Evolutionary conservation across 129 eudicot species (phyloP), one percentile per base, ranked within the genome.

Genomic region (Lonicera japonica): DNA sequence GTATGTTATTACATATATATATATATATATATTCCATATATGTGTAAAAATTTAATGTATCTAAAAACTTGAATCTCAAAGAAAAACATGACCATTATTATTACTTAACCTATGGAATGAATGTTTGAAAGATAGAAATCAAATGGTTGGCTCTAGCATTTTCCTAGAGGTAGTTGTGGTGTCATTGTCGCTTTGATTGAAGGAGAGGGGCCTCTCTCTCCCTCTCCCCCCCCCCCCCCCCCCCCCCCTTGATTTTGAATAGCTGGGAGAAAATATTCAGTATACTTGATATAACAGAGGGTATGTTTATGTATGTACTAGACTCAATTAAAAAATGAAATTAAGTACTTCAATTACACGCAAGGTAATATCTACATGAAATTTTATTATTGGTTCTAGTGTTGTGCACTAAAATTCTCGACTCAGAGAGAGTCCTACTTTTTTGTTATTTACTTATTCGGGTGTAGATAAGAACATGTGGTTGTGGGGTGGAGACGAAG

Each of bases 101-200:
- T 4, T 14, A 8, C 50, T 43, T 10, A 11, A 43, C 5, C 5
- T 10, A 43, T 43, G 50, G 13, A 14, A 14, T 10, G 50, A 29
- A 29, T n/a, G n/a, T n/a, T n/a, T n/a, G n/a, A n/a, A n/a, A n/a
- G n/a, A n/a, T n/a, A 29, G 36, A 29, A 29, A 29, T 2, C 36
- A 6, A 29, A 29, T 29, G 36, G 36, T 29, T 29, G n/a, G n/a
- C 36, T 29, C 36, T 29, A n/a, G 36, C 36, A 29, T 29, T 29
- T 29, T 29, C 36, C 41, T 60, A 36, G 47, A 76, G 73, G 66
- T 66, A 19, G 73, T 60, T 58, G 19, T 23, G 54, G 51, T 48
- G 74, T 75, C 80, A 41, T 60, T 45, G 65, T 74, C 70, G 34
- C 50, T 72, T 47, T 40, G 4, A 14, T 41, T 34, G 29, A 23